Percentiles rank a stretch among this genome's conserved stretches.
Conservation (phyloP, 2,329 filamentous ascomycete genomes). For the Aureobasidium sp. region DNA sequence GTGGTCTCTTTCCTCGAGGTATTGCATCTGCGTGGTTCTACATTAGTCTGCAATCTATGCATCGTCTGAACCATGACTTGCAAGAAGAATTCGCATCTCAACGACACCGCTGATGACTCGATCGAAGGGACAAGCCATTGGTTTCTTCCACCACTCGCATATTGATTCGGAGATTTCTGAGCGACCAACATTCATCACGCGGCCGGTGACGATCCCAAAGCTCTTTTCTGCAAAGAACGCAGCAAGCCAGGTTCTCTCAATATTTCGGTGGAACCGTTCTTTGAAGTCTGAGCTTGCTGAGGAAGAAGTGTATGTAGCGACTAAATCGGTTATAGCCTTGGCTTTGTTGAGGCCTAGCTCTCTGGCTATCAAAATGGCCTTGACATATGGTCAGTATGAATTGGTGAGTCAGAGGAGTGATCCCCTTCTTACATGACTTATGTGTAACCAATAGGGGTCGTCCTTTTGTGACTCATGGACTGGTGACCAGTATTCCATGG, state of each 20-base stretch:
- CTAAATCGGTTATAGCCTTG: background rate
- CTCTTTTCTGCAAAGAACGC: conserved; percentile 16
- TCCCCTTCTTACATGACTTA: conserved; percentile 13
- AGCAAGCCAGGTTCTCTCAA: conserved; percentile 10
- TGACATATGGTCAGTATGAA: background rate
- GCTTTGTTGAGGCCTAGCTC: background rate
- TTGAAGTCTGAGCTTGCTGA: conserved; percentile 1
- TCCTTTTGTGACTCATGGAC: conserved; percentile 6
- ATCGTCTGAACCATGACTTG: background rate
- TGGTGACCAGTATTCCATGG: conserved; percentile 8
- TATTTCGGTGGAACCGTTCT: background rate
- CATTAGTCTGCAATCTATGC: background rate
- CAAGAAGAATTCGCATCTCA: conserved; percentile 9
- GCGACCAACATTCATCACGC: background rate
- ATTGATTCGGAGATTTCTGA: background rate
- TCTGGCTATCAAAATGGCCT: conserved; percentile 2
- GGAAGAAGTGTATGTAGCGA: background rate
- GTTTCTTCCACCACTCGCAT: conserved; percentile 14
- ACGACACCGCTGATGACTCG: conserved; percentile 7
- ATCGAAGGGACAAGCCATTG: conserved; percentile 4
- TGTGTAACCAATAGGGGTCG: conserved; percentile 11
- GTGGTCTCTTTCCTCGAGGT: background rate
- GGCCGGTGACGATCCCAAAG: conserved; percentile 9
- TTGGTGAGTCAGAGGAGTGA: too few species aligned
- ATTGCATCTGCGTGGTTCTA: background rate